Base-by-base conservation (phyloP, 2,329 filamentous ascomycete genomes). In the Polychaeton citri region DNA sequence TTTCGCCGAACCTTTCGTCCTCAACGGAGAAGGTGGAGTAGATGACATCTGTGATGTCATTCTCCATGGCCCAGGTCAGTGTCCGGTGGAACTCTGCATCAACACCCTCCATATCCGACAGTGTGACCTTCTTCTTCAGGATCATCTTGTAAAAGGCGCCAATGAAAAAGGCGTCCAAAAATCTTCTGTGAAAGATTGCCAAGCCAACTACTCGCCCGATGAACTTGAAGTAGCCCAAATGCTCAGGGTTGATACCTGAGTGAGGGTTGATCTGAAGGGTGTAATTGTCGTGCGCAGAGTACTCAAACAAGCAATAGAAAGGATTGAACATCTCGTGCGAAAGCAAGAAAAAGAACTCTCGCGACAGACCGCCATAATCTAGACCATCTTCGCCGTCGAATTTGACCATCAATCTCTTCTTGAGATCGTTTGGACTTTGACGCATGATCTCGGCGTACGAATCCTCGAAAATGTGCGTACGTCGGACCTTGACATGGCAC, bases 241-340 rank as follows among this genome's bases (percentile, higher is more conserved):
- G 90, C 64, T 98, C 90, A 1, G 90, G 90, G 62, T 98, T 98
- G 64, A 98, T 96, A 45, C 90, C 90, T 15, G 90, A 98, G 62
- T 98, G 90, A 32, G 90, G 90, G 66, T 98, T 98, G 68, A 98
- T 98, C 64, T 98, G 90, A 37, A 98, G 80, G 19, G 90, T 98
- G 66, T 98, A 98, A 66, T 98, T 98, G 75, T 98, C 90, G 68
- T 98, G 90, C 26, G 90, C 90, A 18, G 90, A 96, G 63, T 98
- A 98, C 65, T 98, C 90, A 68, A 98, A 98, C 36, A 98, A 71
- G 60, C 90, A 98, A 68, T 98, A 98, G 66, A 98, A 98, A 20
- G 90, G 90, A 61, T 98, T 98, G 68, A 98, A 98, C 90, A 98
- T 98, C 68, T 98, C 90, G 64, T 98, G 90, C 12, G 88, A 96